These are phyloP conservation scores for Phytophthora pluvialis DNA, from an alignment of 352 stramenopile genomes.

Conservation along the genomic window DNA sequence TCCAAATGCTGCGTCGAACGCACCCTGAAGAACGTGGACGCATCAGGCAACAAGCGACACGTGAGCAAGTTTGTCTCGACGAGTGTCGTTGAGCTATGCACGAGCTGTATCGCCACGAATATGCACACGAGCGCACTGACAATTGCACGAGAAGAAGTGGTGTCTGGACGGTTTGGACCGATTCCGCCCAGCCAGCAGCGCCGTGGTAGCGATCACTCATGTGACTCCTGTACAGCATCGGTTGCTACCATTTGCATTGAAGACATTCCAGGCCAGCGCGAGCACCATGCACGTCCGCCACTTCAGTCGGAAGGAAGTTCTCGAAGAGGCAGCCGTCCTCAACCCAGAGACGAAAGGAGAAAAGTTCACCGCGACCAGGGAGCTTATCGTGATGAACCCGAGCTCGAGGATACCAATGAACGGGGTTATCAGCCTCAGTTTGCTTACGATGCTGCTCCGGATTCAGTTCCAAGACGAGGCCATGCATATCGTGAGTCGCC, in stretches of 20 bases:
- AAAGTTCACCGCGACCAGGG: constrained; percentile 15
- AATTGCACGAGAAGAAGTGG: constrained; percentile 55
- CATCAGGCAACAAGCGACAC: constrained; percentile 35
- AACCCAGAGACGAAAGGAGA: constrained; percentile 15
- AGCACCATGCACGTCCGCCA: constrained; percentile 27
- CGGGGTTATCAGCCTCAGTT: constrained; percentile 12
- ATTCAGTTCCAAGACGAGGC: constrained; percentile 15
- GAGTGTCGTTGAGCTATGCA: constrained; percentile 46
- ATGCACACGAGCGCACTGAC: constrained; percentile 44
- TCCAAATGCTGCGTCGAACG: constrained; percentile 49
- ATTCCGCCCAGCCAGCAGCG: constrained; percentile 10
- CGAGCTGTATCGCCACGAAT: constrained; percentile 39
- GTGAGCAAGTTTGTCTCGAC: constrained; percentile 45
- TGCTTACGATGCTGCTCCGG: constrained; percentile 10
- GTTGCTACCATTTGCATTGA: constrained; percentile 41
- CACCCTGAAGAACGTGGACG: constrained; percentile 47
- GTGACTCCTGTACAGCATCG: constrained; percentile 7
- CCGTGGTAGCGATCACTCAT: constrained; percentile 22
- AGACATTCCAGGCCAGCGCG: constrained; percentile 35
- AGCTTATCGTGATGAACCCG: constrained; percentile 9
- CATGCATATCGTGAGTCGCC: constrained; percentile 16
- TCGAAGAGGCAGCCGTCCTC: constrained; percentile 10
- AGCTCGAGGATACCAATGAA: constrained; percentile 8
- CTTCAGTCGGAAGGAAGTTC: constrained; percentile 25
- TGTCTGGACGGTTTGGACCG: constrained; percentile 40